Base-by-base conservation (phyloP, 352 stramenopile species). In the Bremia lactucae region DNA sequence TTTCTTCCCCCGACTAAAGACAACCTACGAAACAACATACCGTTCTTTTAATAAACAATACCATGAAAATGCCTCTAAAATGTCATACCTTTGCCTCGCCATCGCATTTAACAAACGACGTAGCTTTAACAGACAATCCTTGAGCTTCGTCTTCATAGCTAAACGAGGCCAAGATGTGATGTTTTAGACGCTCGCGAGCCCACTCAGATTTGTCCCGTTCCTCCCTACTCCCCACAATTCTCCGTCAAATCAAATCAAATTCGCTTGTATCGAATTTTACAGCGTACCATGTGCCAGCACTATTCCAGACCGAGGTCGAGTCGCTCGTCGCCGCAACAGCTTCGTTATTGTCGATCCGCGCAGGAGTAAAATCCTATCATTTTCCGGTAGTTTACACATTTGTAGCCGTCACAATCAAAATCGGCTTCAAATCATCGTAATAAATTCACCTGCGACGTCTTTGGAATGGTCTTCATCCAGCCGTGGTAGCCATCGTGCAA, bases 391-490 rank as follows among this genome's bases (percentile, higher is more conserved):
- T 13, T n/a, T 6, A 16, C 28, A 33, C 4, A 13, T 10, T 28
- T 28, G 6, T 28, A 10, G 6, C 10, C 24, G 6, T 28, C 10
- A 6, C 10, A 28, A 6, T 28, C n/a, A n/a, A n/a, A n/a, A n/a
- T n/a, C n/a, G n/a, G n/a, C n/a, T 28, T 10, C 24, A 28, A 10
- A 28, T 10, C 24, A 10, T 10, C 24, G 25, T 29, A 26, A 18
- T 16, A 14, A 33, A 15, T 8, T 15, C 1, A 87, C 77, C 44
- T 88, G 73, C n/a, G 53, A 55, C 14, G 65, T 91, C 60, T 87
- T 85, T 15, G 76, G 46, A 49, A 91, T 87, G n/a, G 62, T 70
- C 68, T 88, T 88, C 75, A 88, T 87, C 79, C 79, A 91, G 38
- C 79, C 79, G 46, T 91, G 76, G 60, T 91, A 91, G 44, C 79